Evolutionary conservation across 441 rosid species (phyloP).

Genomic region (Pelargonium exstipulatum): DNA sequence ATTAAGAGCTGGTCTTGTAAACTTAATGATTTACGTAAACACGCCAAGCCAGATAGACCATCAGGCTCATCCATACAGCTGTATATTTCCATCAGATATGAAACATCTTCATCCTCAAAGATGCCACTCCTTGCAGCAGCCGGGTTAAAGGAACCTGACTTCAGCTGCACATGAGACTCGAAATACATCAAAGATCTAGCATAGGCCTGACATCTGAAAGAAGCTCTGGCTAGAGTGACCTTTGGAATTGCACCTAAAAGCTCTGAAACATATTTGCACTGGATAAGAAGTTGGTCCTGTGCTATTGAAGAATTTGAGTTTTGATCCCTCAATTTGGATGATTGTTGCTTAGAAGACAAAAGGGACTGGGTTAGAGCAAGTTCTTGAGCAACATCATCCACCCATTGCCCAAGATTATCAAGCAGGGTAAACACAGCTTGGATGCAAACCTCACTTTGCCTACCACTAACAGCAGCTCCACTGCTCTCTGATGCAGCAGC

Average conservation of each 20-base stretch:
- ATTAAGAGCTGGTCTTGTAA: slow-evolving; percentile 88
- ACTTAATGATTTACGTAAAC: slow-evolving; percentile 75
- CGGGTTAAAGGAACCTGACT: slow-evolving; percentile 93
- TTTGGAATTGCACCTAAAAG: slow-evolving; percentile 83
- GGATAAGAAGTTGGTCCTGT: slow-evolving; percentile 73
- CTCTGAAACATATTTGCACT: slow-evolving; percentile 87
- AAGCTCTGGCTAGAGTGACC: slow-evolving; percentile 88
- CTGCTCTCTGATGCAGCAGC: slow-evolving; percentile 82
- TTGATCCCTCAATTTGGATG: slow-evolving; percentile 57
- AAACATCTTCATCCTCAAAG: slow-evolving; percentile 90
- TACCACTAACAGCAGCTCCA: slow-evolving; percentile 55
- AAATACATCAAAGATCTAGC: slow-evolving; percentile 98
- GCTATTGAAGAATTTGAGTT: slow-evolving; percentile 39
- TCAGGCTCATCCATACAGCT: slow-evolving; percentile 96
- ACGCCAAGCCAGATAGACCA: slow-evolving; percentile 89
- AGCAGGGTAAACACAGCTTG: slow-evolving; percentile 97
- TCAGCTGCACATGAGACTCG: slow-evolving; percentile 82
- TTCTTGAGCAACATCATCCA: slow-evolving; percentile 85
- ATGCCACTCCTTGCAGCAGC: slow-evolving; percentile 83
- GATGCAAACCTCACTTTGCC: slow-evolving; percentile 91
- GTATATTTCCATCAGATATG: slow-evolving; percentile 93
- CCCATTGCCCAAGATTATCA: slow-evolving; percentile 99
- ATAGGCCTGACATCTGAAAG: slow-evolving; percentile 92
- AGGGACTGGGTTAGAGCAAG: slow-evolving; percentile 72
- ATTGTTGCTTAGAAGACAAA: slow-evolving; percentile 55